Percentiles rank a stretch among this genome's conserved stretches.
Conservation (phyloP, 345 rosid genomes). For the Theobroma cacao region DNA sequence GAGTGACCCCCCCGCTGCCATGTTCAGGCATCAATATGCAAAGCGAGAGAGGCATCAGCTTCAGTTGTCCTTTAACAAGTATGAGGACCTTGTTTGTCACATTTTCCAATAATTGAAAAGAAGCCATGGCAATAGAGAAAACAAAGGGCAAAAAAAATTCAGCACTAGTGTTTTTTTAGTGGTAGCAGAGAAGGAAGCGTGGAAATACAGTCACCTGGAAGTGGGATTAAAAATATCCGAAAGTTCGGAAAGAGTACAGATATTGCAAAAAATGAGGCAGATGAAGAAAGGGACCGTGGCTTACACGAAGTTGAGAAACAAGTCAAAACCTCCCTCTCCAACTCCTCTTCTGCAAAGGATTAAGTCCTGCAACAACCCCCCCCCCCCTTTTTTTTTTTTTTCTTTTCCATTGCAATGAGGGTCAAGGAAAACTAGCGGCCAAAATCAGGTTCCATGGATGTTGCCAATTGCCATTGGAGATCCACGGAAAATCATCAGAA, state of each 20-base stretch:
- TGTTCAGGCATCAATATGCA: background rate
- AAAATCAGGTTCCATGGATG: background rate
- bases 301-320: background rate
- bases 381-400: too few species aligned
- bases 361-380: background rate
- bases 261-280: background rate
- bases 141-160: background rate
- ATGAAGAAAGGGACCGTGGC: background rate
- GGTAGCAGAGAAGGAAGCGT: background rate
- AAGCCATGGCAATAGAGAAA: background rate
- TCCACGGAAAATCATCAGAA: background rate
- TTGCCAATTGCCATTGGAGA: background rate
- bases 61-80: too few species aligned
- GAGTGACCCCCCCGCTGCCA: background rate
- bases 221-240: background rate
- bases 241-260: background rate
- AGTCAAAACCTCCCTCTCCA: background rate
- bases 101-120: background rate
- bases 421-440: background rate
- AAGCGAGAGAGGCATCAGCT: too few species aligned
- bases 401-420: background rate
- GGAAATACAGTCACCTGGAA: background rate
- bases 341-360: background rate
- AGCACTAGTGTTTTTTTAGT: background rate
- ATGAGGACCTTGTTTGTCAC: background rate